These are phyloP conservation scores for Zasmidium angulare DNA, from an alignment of 2,329 filamentous ascomycete genomes.

Conservation along the genomic window DNA sequence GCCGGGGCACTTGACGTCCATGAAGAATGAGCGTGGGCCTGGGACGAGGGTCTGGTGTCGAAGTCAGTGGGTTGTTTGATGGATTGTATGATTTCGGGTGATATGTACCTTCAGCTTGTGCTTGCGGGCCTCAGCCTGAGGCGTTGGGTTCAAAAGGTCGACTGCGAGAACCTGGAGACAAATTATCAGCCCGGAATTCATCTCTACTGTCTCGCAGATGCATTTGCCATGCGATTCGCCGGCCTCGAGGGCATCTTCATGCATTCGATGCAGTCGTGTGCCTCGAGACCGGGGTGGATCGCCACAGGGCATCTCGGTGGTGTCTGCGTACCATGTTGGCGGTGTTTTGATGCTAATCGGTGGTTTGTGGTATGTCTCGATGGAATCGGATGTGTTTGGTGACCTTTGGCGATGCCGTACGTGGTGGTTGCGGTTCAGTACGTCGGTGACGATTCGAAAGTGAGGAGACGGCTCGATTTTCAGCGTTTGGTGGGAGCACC, in stretches of 20 bases:
- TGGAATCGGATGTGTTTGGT: slow-evolving; percentile 14
- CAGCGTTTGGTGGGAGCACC: neutral
- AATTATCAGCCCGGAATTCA: slow-evolving; percentile 24
- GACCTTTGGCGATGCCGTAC: slow-evolving; percentile 21
- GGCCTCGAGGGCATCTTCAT: slow-evolving; percentile 4
- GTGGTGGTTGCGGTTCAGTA: slow-evolving; percentile 9
- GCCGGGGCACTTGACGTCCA: slow-evolving; percentile 99
- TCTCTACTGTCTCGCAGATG: slow-evolving; percentile 1
- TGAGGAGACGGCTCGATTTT: neutral
- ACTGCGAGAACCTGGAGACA: slow-evolving; percentile 90
- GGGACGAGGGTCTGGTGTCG: slow-evolving; percentile 67
- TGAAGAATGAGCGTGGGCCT: slow-evolving; percentile 98
- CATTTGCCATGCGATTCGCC: slow-evolving; percentile 1
- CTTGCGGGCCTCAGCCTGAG: slow-evolving; percentile 98
- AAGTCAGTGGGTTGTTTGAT: slow-evolving; percentile 7
- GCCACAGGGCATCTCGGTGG: slow-evolving; percentile 16
- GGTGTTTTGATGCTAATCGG: slow-evolving; percentile 25
- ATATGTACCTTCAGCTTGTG: slow-evolving; percentile 97
- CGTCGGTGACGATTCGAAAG: neutral
- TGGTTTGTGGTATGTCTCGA: slow-evolving; percentile 10
- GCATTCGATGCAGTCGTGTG: slow-evolving; percentile 26
- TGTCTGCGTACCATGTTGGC: slow-evolving; percentile 32
- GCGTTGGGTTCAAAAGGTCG: slow-evolving; percentile 98
- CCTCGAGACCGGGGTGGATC: slow-evolving; percentile 14
- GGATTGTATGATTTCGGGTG: neutral